Evolutionary conservation across 768 basidiomycete species (phyloP).

Genomic region (Rhodotorula toruloides): DNA sequence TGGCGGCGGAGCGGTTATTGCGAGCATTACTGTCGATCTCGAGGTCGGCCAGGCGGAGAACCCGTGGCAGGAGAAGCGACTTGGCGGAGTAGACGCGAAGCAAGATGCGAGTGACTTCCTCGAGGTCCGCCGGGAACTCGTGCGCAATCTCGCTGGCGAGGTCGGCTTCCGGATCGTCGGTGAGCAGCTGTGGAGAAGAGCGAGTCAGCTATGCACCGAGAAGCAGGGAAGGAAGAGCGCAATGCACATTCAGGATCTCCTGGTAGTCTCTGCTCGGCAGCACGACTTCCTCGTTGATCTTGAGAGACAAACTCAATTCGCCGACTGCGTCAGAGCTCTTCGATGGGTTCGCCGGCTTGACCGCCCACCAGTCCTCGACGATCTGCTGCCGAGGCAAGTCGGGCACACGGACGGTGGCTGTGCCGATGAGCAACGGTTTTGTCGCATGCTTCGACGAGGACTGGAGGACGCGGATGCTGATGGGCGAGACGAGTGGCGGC

Average conservation of each 20-base stretch:
- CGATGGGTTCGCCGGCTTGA: conserved; percentile 19
- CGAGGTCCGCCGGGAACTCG: conserved; percentile 61
- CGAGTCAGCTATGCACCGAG: conserved; percentile 55
- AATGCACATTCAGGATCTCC: conserved; percentile 57
- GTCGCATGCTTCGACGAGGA: conserved; percentile 23
- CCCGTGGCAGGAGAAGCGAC: conserved; percentile 60
- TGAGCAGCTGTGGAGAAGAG: conserved; percentile 21
- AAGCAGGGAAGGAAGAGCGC: not conserved
- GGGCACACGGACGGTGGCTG: conserved; percentile 59
- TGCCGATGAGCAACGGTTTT: conserved; percentile 51
- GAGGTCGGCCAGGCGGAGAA: conserved; percentile 62
- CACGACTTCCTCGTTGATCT: conserved; percentile 78
- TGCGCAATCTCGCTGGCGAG: conserved; percentile 67
- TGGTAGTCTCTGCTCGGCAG: conserved; percentile 64
- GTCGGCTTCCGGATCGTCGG: conserved; percentile 35
- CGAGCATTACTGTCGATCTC: conserved; percentile 65
- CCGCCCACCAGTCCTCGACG: conserved; percentile 79
- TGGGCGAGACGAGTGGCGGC: conserved; percentile 63
- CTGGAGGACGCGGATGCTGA: conserved; percentile 60
- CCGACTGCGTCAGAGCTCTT: conserved; percentile 52
- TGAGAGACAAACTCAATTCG: conserved; percentile 66
- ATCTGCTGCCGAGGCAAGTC: conserved; percentile 69
- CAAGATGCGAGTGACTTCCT: conserved; percentile 55
- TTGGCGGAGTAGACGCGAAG: conserved; percentile 54
- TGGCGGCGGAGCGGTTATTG: conserved; percentile 52